Evolutionary conservation across 2,329 filamentous ascomycete genomes (phyloP).

Genomic region (Fragosphaeria purpurea): DNA sequence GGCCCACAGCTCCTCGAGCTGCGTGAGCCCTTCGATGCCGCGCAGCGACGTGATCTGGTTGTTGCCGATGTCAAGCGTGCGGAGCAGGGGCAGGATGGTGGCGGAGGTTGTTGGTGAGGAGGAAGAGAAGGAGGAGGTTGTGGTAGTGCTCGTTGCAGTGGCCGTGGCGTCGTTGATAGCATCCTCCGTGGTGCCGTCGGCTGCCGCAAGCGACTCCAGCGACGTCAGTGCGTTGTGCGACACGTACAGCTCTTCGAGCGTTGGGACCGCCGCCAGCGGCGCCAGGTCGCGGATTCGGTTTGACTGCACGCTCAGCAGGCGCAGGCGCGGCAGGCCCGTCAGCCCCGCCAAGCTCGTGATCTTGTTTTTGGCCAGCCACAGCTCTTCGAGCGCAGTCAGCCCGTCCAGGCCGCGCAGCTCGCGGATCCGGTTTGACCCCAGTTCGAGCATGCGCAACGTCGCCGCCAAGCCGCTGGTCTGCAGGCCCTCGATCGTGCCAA

Average conservation of each 20-base stretch:
- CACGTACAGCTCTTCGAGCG: constrained; percentile 69
- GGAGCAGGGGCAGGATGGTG: constrained; percentile 39
- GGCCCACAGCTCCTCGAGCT: constrained; percentile 89
- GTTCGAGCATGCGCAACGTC: constrained; percentile 66
- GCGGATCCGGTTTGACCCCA: constrained; percentile 85
- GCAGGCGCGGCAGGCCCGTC: constrained; percentile 61
- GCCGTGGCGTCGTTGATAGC: neutral
- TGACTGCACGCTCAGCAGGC: constrained; percentile 86
- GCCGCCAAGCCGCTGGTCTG: constrained; percentile 53
- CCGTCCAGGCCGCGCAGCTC: constrained; percentile 86
- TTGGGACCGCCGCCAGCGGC: constrained; percentile 50
- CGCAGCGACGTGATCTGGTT: constrained; percentile 70
- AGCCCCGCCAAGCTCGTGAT: constrained; percentile 22
- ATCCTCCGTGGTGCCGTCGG: neutral
- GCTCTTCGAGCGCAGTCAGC: constrained; percentile 79
- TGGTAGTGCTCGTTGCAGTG: too few species aligned
- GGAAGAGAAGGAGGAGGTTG: too few species aligned
- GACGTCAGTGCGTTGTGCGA: constrained; percentile 84
- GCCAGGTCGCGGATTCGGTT: constrained; percentile 77
- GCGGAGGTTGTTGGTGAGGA: neutral
- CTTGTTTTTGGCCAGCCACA: constrained; percentile 42
- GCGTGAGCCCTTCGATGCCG: constrained; percentile 56
- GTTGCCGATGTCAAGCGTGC: constrained; percentile 78
- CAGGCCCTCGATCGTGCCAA: constrained; percentile 75
- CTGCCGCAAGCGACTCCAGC: constrained; percentile 60